Percentiles rank a stretch among this genome's conserved stretches.
These are phyloP conservation scores for Entomortierella beljakovae DNA, from an alignment of 192 early-diverging fungal genomes.

Conservation along the genomic window DNA sequence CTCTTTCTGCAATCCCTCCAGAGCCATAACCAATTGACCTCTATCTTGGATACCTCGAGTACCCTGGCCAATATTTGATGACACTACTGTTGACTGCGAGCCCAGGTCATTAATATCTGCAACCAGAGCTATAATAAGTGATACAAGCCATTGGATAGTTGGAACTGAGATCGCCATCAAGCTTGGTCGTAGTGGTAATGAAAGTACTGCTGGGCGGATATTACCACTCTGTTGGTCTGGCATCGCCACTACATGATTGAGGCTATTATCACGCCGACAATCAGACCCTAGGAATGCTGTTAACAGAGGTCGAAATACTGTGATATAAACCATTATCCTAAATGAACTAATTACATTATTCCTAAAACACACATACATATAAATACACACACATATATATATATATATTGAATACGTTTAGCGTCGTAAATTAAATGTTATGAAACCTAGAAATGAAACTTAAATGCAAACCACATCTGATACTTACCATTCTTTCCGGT, in stretches of 20 bases:
- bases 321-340: slow-evolving; percentile 8
- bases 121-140: slow-evolving; percentile 11
- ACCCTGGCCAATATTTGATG: neutral
- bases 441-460: neutral
- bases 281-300: slow-evolving; percentile 23
- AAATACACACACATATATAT: neutral
- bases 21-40: neutral
- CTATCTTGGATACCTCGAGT: neutral
- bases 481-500: slow-evolving; percentile 28
- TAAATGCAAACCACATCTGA: neutral
- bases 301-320: slow-evolving; percentile 20
- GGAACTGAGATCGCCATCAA: slow-evolving; percentile 23
- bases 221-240: neutral
- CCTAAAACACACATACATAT: neutral
- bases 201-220: neutral
- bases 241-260: neutral
- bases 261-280: neutral
- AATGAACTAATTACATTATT: slow-evolving; percentile 23
- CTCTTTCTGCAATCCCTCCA: slow-evolving; percentile 28
- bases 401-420: neutral
- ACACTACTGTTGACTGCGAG: neutral
- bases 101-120: neutral
- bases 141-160: slow-evolving; percentile 16
- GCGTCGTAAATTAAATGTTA: neutral
- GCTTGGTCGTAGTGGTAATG: neutral